Conservation (phyloP, 2,329 filamentous ascomycete species). For the Pochonia chlamydosporia region DNA sequence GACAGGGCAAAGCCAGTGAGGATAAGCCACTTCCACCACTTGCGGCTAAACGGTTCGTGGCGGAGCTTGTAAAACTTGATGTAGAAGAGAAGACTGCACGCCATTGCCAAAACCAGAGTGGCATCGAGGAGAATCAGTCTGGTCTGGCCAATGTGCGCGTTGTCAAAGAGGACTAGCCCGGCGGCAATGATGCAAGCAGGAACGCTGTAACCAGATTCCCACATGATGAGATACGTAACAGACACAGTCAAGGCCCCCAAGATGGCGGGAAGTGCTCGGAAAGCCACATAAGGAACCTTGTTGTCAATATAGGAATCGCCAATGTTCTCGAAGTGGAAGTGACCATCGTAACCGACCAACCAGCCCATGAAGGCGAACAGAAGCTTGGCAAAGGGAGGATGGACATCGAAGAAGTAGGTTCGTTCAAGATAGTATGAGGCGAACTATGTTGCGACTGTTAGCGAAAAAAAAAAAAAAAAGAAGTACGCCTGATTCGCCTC, state of each 20-base stretch:
- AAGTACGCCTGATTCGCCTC: neutral
- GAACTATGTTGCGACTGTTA: conserved; percentile 40
- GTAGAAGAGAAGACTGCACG: conserved; percentile 87
- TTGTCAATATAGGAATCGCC: conserved; percentile 96
- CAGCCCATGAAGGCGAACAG: conserved; percentile 96
- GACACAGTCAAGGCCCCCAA: conserved; percentile 90
- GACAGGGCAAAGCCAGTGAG: conserved; percentile 90
- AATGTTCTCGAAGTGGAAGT: conserved; percentile 98
- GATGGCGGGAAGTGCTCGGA: conserved; percentile 86
- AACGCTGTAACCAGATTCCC: conserved; percentile 96
- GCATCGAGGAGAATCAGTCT: conserved; percentile 92
- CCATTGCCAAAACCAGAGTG: conserved; percentile 92
- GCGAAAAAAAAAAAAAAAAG: neutral
- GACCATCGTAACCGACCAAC: conserved; percentile 94
- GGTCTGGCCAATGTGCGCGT: conserved; percentile 95
- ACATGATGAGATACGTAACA: conserved; percentile 97
- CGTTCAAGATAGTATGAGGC: conserved; percentile 83
- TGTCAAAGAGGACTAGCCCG: conserved; percentile 86
- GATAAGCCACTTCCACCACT: conserved; percentile 99
- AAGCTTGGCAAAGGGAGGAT: conserved; percentile 96
- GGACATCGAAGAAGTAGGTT: conserved; percentile 99
- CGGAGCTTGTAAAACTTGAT: conserved; percentile 97
- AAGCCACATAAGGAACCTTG: conserved; percentile 95
- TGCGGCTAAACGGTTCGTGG: conserved; percentile 81
- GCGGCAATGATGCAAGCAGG: conserved; percentile 86